Conservation (phyloP, 345 rosid species). For the Euphorbia lathyris region DNA sequence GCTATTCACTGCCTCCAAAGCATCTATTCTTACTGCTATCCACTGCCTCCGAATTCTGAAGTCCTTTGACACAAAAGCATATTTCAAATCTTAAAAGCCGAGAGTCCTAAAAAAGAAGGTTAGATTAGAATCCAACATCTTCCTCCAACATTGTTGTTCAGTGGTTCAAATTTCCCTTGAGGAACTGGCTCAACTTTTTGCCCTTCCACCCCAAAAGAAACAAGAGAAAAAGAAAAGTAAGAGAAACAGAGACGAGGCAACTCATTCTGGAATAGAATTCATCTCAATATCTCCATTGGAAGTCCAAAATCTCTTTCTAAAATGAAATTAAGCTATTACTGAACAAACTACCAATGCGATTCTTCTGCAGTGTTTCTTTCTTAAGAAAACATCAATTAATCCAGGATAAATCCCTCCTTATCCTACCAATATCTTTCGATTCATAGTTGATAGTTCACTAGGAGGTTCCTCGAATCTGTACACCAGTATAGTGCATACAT, state of each 20-base stretch:
- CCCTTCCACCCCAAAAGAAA: neutral
- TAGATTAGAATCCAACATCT: neutral
- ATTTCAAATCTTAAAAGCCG: neutral
- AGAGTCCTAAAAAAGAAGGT: neutral
- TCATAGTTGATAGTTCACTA: neutral
- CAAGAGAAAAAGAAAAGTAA: too few relatives aligned
- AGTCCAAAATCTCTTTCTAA: conserved; percentile 1
- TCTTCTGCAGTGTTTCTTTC: conserved; percentile 6
- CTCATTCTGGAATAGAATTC: neutral
- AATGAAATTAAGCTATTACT: neutral
- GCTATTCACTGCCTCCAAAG: too few relatives aligned
- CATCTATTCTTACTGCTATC: too few relatives aligned
- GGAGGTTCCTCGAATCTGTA: neutral
- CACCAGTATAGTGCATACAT: neutral
- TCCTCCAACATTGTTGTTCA: neutral
- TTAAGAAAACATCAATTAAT: neutral
- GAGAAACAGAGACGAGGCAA: neutral
- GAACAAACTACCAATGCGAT: neutral
- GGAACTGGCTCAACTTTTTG: too few relatives aligned
- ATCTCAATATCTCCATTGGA: neutral
- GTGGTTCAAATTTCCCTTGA: neutral
- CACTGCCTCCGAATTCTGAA: neutral
- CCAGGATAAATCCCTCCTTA: neutral
- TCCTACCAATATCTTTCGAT: neutral
- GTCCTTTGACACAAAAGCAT: neutral